Base-by-base conservation (phyloP, 257 asterid species). In the Paulownia fortunei region DNA sequence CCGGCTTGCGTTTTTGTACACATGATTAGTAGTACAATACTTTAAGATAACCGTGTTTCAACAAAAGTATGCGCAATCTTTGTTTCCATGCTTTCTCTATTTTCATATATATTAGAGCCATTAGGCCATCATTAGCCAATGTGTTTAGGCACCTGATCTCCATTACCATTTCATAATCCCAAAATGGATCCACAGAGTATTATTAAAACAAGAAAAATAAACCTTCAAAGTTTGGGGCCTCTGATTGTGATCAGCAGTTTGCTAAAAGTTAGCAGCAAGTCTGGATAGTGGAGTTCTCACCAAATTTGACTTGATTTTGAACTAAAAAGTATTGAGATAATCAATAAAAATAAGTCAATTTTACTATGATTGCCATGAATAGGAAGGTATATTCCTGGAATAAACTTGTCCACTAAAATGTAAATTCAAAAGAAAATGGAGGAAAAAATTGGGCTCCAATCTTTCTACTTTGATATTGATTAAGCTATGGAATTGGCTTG, bases 381-480 rank as follows among this genome's bases (percentile, higher is more conserved):
- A 63, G 54, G 36, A 66, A 49, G 79, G 85, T 5, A 82, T 82
- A 82, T 82, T 82, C 85, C 47, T 36, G 85, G 85, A 82, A 82
- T 82, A 82, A 77, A 82, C 82, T 72, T 72, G 73, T 47, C 85
- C 85, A 82, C 85, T 82, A 66, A 58, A 0, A 0, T 47, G 58
- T 12, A 64, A 58, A 73, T 68, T 66, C 19, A 56, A 66, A 34
- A 8, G 46, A 15, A 54, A 59, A 23, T 12, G 12, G 30, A 18
- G 9, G 21, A 32, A 26, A 80, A 74, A 49, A 60, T 23, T 63
- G 72, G 76, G 79, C 60, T 63, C 76, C 81, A 72, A 58, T 24
- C 69, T 66, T 82, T 77, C 12, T 73, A 18, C 6, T 30, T 4
- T 36, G 19, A 26, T 12, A 10, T 42, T 77, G 8, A 23, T 47